Evolutionary conservation across 768 basidiomycete species (phyloP), one percentile per base, ranked within the genome.

Genomic region (Pisolithus sp.): DNA sequence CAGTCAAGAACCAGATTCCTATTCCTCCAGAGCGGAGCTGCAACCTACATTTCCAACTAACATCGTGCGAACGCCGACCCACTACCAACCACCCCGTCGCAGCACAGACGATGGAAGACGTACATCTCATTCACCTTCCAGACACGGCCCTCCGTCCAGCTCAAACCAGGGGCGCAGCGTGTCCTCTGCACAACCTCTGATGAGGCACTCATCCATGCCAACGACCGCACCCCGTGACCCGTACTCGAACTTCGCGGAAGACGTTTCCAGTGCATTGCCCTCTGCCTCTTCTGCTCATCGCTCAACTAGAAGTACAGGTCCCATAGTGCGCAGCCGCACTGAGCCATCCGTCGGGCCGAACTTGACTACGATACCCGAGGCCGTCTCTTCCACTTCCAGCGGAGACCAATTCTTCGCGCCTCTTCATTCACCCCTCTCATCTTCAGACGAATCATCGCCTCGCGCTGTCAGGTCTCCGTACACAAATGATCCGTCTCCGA

Each of bases 21-120:
- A 76, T 58, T 84, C 77, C 0, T 62, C 77, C 6, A 71, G 69
- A 51, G 69, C 62, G 18, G 76, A 80, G 13, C 76, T 87, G 17
- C 78, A 81, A 41, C 73, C 83, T 1, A 87, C 87, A 1, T 89
- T 88, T 58, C 82, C 83, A 2, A 59, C 78, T n/a, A 79, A 71
- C 50, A 83, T 86, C 62, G 72, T 88, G 30, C 82, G 86, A 45
- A 85, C 81, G 3, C 86, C 86, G 2, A 73, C 75, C 5, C 76
- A 87, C 60, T 88, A 86, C 53, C 62, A 63, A 18, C 53, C 53
- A 4, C 4, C 47, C 1, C 67, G 65, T 36, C 63, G 62, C 13
- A 62, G 63, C 23, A 56, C 47, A 2, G 67, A 70, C 20, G 67
- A 67, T 6, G 18, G 40, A 12, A 50, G 50, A 13, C 69, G 59